A percentile compares a stretch with the other conserved stretches of the same genome.
Evolutionary conservation across 495 filamentous ascomycete species (phyloP).

Genomic region (Neurospora intermedia): DNA sequence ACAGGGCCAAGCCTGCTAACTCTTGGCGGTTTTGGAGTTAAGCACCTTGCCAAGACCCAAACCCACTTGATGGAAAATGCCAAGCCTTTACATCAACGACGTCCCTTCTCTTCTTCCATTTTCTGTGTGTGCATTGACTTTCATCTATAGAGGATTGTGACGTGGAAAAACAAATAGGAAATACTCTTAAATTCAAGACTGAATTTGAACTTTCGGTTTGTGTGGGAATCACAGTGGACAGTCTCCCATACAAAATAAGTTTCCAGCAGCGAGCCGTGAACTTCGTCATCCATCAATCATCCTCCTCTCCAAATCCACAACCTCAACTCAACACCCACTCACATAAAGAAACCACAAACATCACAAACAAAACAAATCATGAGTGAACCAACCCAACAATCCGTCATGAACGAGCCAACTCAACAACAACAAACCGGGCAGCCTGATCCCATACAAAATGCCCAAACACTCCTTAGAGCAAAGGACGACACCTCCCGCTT

Average conservation of each 20-base stretch:
- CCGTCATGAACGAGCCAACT: background rate
- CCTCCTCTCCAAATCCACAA: background rate
- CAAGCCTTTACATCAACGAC: background rate
- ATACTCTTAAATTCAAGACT: background rate
- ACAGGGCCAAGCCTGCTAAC: background rate
- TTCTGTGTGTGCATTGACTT: background rate
- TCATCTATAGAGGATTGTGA: background rate
- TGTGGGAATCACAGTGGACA: background rate
- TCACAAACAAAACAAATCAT: background rate
- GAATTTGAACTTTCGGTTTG: background rate
- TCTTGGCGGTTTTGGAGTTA: background rate
- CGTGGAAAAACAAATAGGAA: background rate
- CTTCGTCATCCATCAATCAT: background rate
- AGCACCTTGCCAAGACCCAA: background rate
- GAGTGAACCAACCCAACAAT: constrained; percentile 3
- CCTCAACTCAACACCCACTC: background rate
- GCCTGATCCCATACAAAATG: constrained; percentile 24
- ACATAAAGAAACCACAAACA: background rate
- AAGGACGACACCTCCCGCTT: constrained; percentile 56
- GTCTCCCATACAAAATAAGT: background rate
- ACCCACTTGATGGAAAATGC: background rate
- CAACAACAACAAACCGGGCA: constrained; percentile 1
- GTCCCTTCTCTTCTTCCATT: background rate
- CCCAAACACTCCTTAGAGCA: constrained; percentile 37
- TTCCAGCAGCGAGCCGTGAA: background rate